Conservation (phyloP, 208 protist genomes). For the Acanthamoeba culbertsoni region DNA sequence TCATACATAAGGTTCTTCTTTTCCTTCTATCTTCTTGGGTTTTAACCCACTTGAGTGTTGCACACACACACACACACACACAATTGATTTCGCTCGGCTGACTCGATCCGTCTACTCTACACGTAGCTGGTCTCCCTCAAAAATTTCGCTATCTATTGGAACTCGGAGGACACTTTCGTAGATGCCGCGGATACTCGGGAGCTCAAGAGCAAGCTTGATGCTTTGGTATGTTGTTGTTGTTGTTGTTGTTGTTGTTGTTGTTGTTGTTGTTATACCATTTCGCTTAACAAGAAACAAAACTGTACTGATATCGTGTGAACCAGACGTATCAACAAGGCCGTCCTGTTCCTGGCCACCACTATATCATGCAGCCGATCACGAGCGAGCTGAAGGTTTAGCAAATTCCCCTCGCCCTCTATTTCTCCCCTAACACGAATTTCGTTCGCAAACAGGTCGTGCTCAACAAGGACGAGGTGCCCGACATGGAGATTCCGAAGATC, state of each 20-base stretch:
- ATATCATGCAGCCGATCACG: constrained; percentile 24
- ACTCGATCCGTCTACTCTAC: neutral
- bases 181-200: neutral
- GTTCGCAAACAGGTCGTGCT: neutral
- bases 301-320: too few relatives aligned
- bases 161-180: neutral
- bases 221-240: neutral
- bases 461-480: neutral
- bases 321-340: too few relatives aligned
- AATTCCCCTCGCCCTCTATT: neutral
- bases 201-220: neutral
- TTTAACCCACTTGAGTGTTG: too few relatives aligned
- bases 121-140: constrained; percentile 18
- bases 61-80: neutral
- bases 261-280: neutral
- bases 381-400: neutral
- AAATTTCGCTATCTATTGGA: constrained; percentile 54
- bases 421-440: neutral
- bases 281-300: neutral
- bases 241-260: neutral
- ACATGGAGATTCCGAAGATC: constrained; percentile 35
- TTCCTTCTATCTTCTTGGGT: too few relatives aligned
- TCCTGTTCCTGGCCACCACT: neutral
- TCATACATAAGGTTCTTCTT: neutral
- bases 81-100: neutral